Conservation (phyloP, 352 stramenopile genomes). For the Thraustochytrium striatum region DNA sequence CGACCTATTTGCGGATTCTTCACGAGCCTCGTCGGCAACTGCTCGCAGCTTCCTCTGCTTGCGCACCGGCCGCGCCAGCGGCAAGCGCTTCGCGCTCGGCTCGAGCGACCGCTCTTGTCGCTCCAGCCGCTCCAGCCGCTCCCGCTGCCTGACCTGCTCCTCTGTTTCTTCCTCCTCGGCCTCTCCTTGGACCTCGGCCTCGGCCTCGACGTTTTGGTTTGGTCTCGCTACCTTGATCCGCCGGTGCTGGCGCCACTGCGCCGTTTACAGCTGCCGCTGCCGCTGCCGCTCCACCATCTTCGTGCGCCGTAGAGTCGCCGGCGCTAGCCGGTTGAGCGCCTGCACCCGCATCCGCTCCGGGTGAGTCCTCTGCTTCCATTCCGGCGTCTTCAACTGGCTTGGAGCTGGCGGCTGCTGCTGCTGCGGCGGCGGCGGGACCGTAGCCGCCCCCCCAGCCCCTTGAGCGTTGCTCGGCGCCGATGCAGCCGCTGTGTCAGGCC, state of each 20-base stretch:
- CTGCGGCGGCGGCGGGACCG: neutral
- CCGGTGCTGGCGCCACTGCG: too few relatives aligned
- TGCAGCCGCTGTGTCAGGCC: too few relatives aligned
- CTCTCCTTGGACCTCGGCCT: neutral
- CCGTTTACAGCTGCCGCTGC: too few relatives aligned
- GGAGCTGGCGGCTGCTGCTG: neutral
- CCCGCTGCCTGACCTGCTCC: neutral
- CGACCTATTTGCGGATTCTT: too few relatives aligned
- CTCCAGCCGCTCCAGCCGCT: conserved; percentile 8
- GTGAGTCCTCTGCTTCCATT: neutral
- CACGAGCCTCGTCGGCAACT: too few relatives aligned
- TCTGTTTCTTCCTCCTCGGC: conserved; percentile 5
- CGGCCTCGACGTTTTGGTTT: too few relatives aligned
- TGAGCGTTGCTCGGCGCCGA: too few relatives aligned
- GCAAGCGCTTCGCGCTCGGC: conserved; percentile 30
- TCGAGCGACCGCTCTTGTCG: neutral
- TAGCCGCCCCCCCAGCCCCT: neutral
- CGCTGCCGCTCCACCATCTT: neutral
- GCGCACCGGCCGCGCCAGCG: neutral
- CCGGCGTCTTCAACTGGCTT: neutral
- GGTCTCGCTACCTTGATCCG: too few relatives aligned
- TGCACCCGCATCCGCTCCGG: neutral
- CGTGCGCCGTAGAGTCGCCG: neutral
- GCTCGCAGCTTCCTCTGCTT: neutral
- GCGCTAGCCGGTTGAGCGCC: neutral